Conservation (phyloP, 2,329 filamentous ascomycete genomes). For the Penicillium vulpinum region DNA sequence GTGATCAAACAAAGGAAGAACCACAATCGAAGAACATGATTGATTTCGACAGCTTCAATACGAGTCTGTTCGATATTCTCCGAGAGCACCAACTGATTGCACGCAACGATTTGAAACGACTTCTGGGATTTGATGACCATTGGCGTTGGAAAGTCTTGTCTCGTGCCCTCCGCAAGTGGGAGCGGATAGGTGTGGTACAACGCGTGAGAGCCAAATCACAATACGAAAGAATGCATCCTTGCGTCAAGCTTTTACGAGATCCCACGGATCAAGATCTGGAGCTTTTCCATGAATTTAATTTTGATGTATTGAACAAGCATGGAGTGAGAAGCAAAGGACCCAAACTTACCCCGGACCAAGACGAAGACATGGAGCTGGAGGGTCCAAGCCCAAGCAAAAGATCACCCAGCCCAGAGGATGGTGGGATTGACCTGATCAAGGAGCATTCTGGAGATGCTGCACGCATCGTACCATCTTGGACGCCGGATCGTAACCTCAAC, state of each 20-base stretch:
- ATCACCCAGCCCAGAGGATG: conserved; percentile 12
- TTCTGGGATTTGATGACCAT: conserved; percentile 42
- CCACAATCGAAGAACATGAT: conserved; percentile 34
- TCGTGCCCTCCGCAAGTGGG: conserved; percentile 47
- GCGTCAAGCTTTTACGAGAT: conserved; percentile 46
- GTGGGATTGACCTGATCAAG: conserved; percentile 22
- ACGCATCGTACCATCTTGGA: conserved; percentile 55
- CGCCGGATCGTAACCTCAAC: conserved; percentile 51
- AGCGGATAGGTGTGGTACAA: conserved; percentile 47
- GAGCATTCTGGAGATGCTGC: conserved; percentile 32
- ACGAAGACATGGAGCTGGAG: conserved; percentile 32
- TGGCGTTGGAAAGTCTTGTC: conserved; percentile 46
- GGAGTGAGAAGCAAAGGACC: conserved; percentile 18
- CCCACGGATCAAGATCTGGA: conserved; percentile 42
- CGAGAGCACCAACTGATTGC: conserved; percentile 54
- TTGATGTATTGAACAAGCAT: conserved; percentile 27
- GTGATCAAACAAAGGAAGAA: conserved; percentile 13
- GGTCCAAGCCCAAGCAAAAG: conserved; percentile 12
- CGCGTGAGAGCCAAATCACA: conserved; percentile 46
- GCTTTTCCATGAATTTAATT: conserved; percentile 42
- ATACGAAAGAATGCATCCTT: conserved; percentile 44
- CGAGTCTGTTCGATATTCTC: conserved; percentile 51
- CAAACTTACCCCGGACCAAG: conserved; percentile 13
- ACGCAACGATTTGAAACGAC: conserved; percentile 53
- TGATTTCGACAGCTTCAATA: conserved; percentile 52